phyloP scores from a whole-genome alignment of 805 yeast species.

The Spathaspora gorwiae region DNA sequence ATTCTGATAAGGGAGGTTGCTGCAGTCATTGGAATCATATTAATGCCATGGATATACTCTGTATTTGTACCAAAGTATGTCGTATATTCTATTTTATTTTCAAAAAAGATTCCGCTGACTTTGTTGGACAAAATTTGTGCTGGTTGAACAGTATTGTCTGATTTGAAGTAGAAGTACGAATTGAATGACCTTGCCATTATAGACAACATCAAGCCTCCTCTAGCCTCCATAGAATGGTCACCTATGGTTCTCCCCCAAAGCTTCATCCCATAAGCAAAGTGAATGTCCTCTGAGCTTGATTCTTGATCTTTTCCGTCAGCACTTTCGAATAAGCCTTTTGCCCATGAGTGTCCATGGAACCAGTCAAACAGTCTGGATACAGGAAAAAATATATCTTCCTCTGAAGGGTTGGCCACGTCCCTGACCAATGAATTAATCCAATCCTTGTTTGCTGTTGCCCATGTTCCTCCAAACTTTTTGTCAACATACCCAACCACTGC shows the following conservation, averaged over 20 bases:
- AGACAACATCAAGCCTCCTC: constrained; percentile 61
- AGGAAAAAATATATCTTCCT: constrained; percentile 58
- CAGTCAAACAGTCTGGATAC: constrained; percentile 69
- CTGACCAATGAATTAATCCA: constrained; percentile 62
- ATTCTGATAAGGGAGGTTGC: constrained; percentile 59
- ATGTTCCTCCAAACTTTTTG: constrained; percentile 44
- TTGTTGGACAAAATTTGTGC: constrained; percentile 50
- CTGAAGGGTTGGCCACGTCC: constrained; percentile 64
- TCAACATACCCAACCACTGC: constrained; percentile 73
- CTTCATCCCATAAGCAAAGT: constrained; percentile 64
- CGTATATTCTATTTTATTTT: constrained; percentile 66
- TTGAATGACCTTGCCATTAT: constrained; percentile 52
- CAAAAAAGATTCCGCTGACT: constrained; percentile 69
- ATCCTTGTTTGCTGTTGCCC: constrained; percentile 45
- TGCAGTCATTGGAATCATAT: constrained; percentile 70
- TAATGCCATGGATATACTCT: constrained; percentile 74
- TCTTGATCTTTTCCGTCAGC: constrained; percentile 79
- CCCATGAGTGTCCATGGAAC: constrained; percentile 78
- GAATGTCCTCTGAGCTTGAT: constrained; percentile 69
- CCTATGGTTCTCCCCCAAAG: constrained; percentile 62
- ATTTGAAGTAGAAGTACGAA: constrained; percentile 48
- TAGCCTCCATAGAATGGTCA: constrained; percentile 49
- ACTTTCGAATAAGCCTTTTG: constrained; percentile 62
- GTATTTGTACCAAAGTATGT: constrained; percentile 60
- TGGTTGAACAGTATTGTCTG: constrained; percentile 54